Base-by-base conservation (phyloP, 805 yeast species). In the Candida orba region DNA sequence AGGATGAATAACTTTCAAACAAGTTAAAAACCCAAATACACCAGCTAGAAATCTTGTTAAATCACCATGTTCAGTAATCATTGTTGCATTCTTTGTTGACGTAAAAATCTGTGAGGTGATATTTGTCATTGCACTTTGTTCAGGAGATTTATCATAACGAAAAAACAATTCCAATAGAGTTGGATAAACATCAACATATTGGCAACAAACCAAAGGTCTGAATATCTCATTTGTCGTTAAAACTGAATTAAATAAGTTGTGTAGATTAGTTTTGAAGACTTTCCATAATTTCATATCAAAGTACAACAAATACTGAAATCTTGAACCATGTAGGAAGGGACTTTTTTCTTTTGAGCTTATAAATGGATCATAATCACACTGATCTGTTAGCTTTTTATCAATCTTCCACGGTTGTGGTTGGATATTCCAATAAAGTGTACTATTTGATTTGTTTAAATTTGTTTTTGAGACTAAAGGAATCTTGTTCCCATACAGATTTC, bases 101-200 rank as follows among this genome's bases (percentile, higher is more conserved):
- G 95, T 85, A 58, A 86, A 86, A 5, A 88, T 63, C 61, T 88
- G 96, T 0, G 93, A 78, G 0, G 95, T 81, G 6, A 88, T 58
- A 18, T 78, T 72, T 14, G 81, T 71, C 72, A 87, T 73, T n/a
- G 82, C 69, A 29, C 85, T 84, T 50, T 72, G 66, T 51, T 88
- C 95, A 0, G 95, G 91, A 49, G 87, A 95, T 40, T 89, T 69
- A 52, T 88, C 96, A 39, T 74, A 64, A 0, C 73, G 64, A 38
- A 85, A 69, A 52, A 81, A 85, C 67, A 83, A 68, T 49, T 86
- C 86, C 1, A 84, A 78, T 14, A 86, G 63, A 8, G 76, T 72
- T 0, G 95, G 90, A 59, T 91, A 91, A 0, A 88, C 68, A 52
- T 88, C 95, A 36, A 88, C 84, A 56, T 88, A 89, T 52, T 88